These are phyloP conservation scores for Alloascoidea hylecoeti DNA, from an alignment of 805 yeast species.

Conservation along the genomic window DNA sequence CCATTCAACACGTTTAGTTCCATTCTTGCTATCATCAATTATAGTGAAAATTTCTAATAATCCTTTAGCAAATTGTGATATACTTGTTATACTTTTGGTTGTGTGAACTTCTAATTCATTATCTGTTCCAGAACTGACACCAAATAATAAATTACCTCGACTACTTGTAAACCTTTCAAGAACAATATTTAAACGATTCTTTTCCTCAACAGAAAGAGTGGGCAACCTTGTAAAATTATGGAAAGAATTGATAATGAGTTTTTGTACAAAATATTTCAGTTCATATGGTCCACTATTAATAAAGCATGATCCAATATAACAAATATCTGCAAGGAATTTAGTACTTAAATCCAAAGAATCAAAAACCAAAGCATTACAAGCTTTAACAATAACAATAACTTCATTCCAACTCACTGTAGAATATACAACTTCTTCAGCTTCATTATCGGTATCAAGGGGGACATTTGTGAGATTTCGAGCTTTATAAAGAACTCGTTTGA, in stretches of 20 bases:
- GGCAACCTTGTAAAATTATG: slow-evolving; percentile 57
- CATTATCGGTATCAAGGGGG: slow-evolving; percentile 24
- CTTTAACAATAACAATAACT: slow-evolving; percentile 48
- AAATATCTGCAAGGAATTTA: slow-evolving; percentile 44
- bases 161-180: not conserved
- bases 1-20: not conserved
- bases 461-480: slow-evolving; percentile 33
- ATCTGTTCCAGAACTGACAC: not conserved
- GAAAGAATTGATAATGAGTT: slow-evolving; percentile 47
- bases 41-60: slow-evolving; percentile 5
- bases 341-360: slow-evolving; percentile 27
- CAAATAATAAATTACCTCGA: not conserved
- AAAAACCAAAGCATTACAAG: slow-evolving; percentile 53
- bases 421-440: slow-evolving; percentile 28
- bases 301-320: slow-evolving; percentile 49
- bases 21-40: slow-evolving; percentile 23
- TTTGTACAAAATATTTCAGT: slow-evolving; percentile 46
- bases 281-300: slow-evolving; percentile 35
- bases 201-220: slow-evolving; percentile 25
- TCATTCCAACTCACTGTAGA: slow-evolving; percentile 57
- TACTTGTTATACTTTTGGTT: not conserved
- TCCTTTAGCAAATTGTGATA: not conserved
- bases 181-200: slow-evolving; percentile 28
- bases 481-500: slow-evolving; percentile 47
- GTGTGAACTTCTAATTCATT: slow-evolving; percentile 14